Conservation (phyloP, 768 basidiomycete genomes). For the button mushroom (Agaricus bisporus) region DNA sequence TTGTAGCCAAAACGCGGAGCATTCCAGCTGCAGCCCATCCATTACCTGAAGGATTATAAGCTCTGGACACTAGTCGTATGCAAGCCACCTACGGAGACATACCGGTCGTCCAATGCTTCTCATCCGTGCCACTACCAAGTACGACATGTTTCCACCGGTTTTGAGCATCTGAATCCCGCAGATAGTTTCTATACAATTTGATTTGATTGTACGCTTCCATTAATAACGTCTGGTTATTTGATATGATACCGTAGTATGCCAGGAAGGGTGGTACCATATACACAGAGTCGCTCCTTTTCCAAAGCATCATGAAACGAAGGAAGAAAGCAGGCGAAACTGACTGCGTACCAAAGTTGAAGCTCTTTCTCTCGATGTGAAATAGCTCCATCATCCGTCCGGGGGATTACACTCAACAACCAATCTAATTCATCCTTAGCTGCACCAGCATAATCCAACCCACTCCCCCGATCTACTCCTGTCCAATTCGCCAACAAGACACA, state of each 20-base stretch:
- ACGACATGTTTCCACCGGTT: constrained; percentile 71
- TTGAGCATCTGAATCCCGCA: constrained; percentile 46
- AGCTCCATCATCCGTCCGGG: constrained; percentile 68
- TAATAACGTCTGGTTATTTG: constrained; percentile 52
- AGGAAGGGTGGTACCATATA: constrained; percentile 88
- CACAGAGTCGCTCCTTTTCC: constrained; percentile 64
- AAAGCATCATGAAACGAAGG: background rate
- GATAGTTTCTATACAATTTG: constrained; percentile 60
- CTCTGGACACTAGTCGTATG: background rate
- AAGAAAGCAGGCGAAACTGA: background rate
- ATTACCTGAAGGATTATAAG: constrained; percentile 48
- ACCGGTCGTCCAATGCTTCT: constrained; percentile 65
- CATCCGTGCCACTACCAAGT: too few relatives aligned
- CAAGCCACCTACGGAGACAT: constrained; percentile 9
- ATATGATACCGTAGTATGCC: constrained; percentile 72
- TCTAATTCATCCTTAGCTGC: constrained; percentile 65
- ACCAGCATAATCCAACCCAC: constrained; percentile 43
- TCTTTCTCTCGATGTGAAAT: constrained; percentile 69
- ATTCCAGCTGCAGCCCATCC: constrained; percentile 90
- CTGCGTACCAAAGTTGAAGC: constrained; percentile 64
- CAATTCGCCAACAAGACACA: constrained; percentile 55
- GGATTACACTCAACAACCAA: constrained; percentile 51
- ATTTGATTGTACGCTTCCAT: constrained; percentile 67
- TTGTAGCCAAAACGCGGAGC: constrained; percentile 74
- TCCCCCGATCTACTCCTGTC: constrained; percentile 31